Evolutionary conservation across 2,329 filamentous ascomycete species (phyloP).

Genomic region (Pyricularia pennisetigena): DNA sequence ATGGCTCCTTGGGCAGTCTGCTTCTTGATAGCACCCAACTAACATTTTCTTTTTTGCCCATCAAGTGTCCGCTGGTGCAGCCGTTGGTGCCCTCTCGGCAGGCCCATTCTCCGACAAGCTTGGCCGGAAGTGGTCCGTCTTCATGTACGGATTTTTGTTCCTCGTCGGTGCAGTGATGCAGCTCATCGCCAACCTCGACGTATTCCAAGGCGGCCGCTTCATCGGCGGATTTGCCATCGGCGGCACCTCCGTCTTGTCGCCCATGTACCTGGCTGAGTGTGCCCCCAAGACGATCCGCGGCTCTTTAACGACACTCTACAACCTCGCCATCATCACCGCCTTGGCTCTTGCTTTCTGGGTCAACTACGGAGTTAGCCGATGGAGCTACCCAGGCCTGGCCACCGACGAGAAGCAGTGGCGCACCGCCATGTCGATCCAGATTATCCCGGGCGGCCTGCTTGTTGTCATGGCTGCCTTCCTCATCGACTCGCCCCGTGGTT

Average conservation of each 20-base stretch:
- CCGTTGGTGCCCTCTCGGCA: conserved; percentile 42
- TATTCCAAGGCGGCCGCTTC: conserved; percentile 46
- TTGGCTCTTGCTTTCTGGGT: conserved; percentile 36
- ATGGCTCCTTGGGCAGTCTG: neutral
- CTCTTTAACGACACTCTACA: conserved; percentile 25
- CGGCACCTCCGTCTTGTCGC: conserved; percentile 39
- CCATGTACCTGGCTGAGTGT: conserved; percentile 48
- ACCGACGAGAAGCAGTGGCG: conserved; percentile 24
- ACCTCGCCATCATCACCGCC: conserved; percentile 22
- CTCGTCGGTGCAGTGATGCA: conserved; percentile 41
- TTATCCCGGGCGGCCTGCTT: conserved; percentile 26
- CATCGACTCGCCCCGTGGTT: conserved; percentile 21
- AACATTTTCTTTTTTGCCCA: conserved; percentile 5
- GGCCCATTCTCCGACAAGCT: conserved; percentile 45
- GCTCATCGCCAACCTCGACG: conserved; percentile 35
- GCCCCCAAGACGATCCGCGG: conserved; percentile 37
- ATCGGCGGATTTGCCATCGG: conserved; percentile 41
- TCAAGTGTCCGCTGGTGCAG: conserved; percentile 46
- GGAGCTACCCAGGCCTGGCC: conserved; percentile 10
- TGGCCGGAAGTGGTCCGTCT: conserved; percentile 40
- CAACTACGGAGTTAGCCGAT: conserved; percentile 8
- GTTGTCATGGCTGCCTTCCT: conserved; percentile 18
- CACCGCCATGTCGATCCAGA: conserved; percentile 31
- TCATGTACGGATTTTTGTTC: conserved; percentile 39
- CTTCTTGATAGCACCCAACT: neutral